Conservation (phyloP, 2,329 filamentous ascomycete species). For the Dactylellina drechsleri region DNA sequence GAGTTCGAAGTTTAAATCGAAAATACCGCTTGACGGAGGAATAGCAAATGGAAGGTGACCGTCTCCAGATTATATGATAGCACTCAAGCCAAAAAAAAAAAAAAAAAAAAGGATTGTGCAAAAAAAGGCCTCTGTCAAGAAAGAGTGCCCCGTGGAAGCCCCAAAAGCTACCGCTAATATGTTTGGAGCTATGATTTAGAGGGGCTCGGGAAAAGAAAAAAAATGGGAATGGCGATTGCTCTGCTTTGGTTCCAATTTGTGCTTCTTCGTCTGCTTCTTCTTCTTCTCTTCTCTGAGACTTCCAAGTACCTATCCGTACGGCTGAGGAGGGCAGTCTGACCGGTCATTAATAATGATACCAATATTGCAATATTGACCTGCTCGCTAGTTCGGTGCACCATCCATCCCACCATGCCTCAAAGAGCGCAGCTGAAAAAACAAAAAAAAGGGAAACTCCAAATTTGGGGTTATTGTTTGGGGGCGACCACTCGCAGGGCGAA, state of each 20-base stretch:
- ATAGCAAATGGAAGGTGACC: constrained; percentile 33
- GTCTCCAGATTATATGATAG: constrained; percentile 37
- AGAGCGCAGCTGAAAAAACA: constrained; percentile 53
- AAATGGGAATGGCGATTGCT: constrained; percentile 39
- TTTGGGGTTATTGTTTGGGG: constrained; percentile 40
- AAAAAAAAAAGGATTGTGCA: constrained; percentile 6
- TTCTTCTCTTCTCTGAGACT: background rate
- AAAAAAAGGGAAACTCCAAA: constrained; percentile 23
- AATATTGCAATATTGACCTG: constrained; percentile 46
- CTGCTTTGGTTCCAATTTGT: constrained; percentile 15
- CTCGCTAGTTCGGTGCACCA: constrained; percentile 38
- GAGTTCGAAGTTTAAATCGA: constrained; percentile 28
- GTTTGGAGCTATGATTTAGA: constrained; percentile 12
- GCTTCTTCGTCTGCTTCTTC: constrained; percentile 17
- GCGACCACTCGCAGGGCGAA: constrained; percentile 44
- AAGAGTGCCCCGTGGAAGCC: too few species aligned
- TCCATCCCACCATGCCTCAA: constrained; percentile 18
- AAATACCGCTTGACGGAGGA: constrained; percentile 13
- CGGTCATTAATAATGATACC: constrained; percentile 51
- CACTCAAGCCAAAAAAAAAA: too few species aligned
- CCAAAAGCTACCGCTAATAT: constrained; percentile 15
- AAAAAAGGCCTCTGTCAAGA: too few species aligned
- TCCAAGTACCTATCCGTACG: background rate
- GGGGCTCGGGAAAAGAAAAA: constrained; percentile 22
- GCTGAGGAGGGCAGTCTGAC: constrained; percentile 48